Evolutionary conservation across 139 green algal genomes (phyloP), one percentile per base, ranked within the genome.

Genomic region (Chlamydomonas eustigma): DNA sequence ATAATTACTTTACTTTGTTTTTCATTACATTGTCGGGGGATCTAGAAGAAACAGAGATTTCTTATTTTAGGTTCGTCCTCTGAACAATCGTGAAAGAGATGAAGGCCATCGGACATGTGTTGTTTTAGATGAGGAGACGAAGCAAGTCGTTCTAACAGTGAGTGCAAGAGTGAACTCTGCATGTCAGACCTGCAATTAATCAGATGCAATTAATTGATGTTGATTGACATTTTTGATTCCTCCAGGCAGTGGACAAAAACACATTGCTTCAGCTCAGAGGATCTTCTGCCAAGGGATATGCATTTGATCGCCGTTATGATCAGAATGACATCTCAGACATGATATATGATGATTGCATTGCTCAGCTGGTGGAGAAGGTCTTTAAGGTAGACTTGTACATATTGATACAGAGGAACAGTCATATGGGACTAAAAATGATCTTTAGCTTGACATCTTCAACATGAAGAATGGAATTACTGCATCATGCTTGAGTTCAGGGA

Each of bases 51-150:
- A n/a, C n/a, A n/a, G n/a, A n/a, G n/a, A n/a, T n/a, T n/a, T n/a
- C n/a, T n/a, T n/a, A n/a, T n/a, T n/a, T n/a, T n/a, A 92, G 88
- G 84, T 90, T 2, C 88, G 88, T 1, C 88, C 88, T 6, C 35
- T 92, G 4, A 91, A 88, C 44, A 39, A 77, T 12, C 52, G 83
- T 2, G 86, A 92, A 65, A 74, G 73, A 0, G 73, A 81, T 8
- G 83, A 86, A 31, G 88, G 88, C 5, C 75, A 85, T 35, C 68
- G 86, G 24, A 82, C 78, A 2, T 92, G 88, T 64, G 85, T 91
- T 1, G 70, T 28, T 22, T 90, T 91, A 51, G 88, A 92, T 77
- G 88, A 92, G 28, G 75, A 79, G 0, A 90, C 80, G 0, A 79
- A 72, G 32, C 88, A 92, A 77, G 88, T 92, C 24, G 86, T 91